These are phyloP conservation scores for Diaporthe sp. DNA, from an alignment of 2,329 filamentous ascomycete species.

Conservation along the genomic window DNA sequence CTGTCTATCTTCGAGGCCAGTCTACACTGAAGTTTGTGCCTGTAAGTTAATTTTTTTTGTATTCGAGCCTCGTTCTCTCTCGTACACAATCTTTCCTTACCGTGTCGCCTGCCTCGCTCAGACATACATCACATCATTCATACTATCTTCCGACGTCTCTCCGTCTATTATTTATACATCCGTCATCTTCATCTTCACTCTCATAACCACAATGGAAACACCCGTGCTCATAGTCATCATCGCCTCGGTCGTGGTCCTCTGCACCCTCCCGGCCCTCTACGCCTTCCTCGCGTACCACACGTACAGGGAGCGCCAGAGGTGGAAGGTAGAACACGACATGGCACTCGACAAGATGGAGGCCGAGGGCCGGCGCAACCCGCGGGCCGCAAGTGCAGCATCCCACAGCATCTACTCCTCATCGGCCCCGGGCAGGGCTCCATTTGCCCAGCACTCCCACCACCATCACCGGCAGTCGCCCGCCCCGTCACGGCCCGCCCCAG, in stretches of 20 bases:
- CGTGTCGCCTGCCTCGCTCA: neutral
- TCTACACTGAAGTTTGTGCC: neutral
- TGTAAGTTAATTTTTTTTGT: neutral
- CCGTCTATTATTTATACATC: neutral
- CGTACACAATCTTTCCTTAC: neutral
- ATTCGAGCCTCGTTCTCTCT: neutral
- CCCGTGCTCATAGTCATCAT: constrained; percentile 12
- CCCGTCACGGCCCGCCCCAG: neutral
- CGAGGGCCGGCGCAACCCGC: neutral
- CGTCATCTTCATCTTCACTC: neutral
- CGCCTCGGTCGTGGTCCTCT: constrained; percentile 12
- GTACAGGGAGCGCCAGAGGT: constrained; percentile 16
- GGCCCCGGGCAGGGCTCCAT: neutral
- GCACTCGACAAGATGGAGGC: neutral
- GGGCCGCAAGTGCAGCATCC: neutral
- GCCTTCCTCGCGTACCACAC: constrained; percentile 29
- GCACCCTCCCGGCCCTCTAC: constrained; percentile 13
- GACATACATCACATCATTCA: neutral
- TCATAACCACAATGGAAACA: neutral
- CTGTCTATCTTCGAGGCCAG: neutral
- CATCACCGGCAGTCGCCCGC: neutral
- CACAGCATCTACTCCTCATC: neutral
- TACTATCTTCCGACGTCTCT: neutral
- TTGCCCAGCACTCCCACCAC: neutral
- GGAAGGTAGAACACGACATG: constrained; percentile 11